Percentiles rank a stretch among this genome's conserved stretches.
Evolutionary conservation across 495 filamentous ascomycete genomes (phyloP).

Genomic region (Evansstolkia leycettana): DNA sequence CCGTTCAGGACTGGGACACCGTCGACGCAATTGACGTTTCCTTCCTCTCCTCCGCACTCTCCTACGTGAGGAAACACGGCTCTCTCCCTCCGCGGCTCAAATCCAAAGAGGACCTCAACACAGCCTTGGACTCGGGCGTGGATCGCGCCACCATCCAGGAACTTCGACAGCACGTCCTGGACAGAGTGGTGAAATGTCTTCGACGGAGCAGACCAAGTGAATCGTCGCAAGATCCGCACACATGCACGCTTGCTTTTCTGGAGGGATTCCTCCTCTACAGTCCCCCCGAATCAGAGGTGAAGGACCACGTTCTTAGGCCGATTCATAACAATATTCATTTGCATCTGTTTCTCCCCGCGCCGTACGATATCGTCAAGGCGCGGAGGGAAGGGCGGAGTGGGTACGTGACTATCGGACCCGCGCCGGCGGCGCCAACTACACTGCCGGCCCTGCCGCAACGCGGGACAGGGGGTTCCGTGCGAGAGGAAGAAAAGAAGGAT

Average conservation of each 20-base stretch:
- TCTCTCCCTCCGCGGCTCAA: slow-evolving; percentile 48
- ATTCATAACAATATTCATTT: slow-evolving; percentile 54
- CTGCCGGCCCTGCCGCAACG: slow-evolving; percentile 1
- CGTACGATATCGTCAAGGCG: slow-evolving; percentile 44
- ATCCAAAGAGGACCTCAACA: slow-evolving; percentile 71
- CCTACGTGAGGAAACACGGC: slow-evolving; percentile 53
- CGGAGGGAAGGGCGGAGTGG: slow-evolving; percentile 63
- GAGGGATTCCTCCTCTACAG: slow-evolving; percentile 83
- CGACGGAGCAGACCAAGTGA: too few species aligned
- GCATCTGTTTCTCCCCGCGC: slow-evolving; percentile 60
- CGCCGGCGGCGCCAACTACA: slow-evolving; percentile 6
- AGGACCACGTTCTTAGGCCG: slow-evolving; percentile 10
- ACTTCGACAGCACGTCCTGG: slow-evolving; percentile 2
- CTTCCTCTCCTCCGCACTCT: slow-evolving; percentile 46
- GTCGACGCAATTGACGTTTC: slow-evolving; percentile 55
- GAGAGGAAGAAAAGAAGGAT: background rate
- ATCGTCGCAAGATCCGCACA: too few species aligned
- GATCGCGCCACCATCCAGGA: slow-evolving; percentile 9
- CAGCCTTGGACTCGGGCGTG: slow-evolving; percentile 39
- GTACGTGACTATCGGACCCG: slow-evolving; percentile 67
- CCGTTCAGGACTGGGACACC: slow-evolving; percentile 81
- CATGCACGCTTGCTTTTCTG: slow-evolving; percentile 36
- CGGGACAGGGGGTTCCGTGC: background rate
- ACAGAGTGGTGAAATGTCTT: background rate
- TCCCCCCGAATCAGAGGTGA: slow-evolving; percentile 14